These are phyloP conservation scores for Baorangia bicolor DNA, from an alignment of 768 basidiomycete genomes.

Conservation along the genomic window DNA sequence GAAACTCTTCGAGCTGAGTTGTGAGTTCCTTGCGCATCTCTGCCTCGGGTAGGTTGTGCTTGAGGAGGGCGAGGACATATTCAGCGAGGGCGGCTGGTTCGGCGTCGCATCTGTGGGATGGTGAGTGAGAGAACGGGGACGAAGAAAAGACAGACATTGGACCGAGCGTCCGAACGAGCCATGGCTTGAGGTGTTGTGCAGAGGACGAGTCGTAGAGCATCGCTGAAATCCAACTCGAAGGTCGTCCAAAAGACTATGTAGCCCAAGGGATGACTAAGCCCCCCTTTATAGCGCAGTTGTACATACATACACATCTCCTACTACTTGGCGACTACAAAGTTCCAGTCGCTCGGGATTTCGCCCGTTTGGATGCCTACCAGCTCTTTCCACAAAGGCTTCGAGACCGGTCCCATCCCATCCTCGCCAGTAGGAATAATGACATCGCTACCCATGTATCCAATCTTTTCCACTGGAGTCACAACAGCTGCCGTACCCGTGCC, in stretches of 20 bases:
- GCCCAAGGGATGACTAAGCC: constrained; percentile 16
- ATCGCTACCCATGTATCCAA: constrained; percentile 59
- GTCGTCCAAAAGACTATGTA: not conserved
- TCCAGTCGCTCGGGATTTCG: constrained; percentile 76
- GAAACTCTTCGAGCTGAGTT: constrained; percentile 84
- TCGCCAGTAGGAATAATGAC: constrained; percentile 53
- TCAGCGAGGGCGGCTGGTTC: constrained; percentile 92
- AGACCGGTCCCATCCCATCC: constrained; percentile 75
- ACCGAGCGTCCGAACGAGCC: constrained; percentile 86
- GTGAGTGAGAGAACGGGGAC: not conserved
- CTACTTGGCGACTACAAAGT: constrained; percentile 44
- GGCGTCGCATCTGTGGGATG: constrained; percentile 77
- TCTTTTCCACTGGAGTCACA: constrained; percentile 48
- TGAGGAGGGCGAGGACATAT: constrained; percentile 90
- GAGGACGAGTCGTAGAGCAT: constrained; percentile 74
- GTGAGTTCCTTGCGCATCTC: constrained; percentile 81
- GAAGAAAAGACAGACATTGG: constrained; percentile 61
- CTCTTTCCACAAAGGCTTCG: constrained; percentile 47
- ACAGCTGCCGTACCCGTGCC: constrained; percentile 56
- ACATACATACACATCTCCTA: not conserved
- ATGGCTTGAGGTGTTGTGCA: constrained; percentile 70
- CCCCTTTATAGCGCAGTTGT: not conserved
- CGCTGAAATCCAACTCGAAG: constrained; percentile 1
- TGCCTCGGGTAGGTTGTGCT: constrained; percentile 79
- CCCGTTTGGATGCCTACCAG: constrained; percentile 73